These are phyloP conservation scores for Staphylotrichum longicolle DNA, from an alignment of 495 filamentous ascomycete genomes.

Conservation along the genomic window DNA sequence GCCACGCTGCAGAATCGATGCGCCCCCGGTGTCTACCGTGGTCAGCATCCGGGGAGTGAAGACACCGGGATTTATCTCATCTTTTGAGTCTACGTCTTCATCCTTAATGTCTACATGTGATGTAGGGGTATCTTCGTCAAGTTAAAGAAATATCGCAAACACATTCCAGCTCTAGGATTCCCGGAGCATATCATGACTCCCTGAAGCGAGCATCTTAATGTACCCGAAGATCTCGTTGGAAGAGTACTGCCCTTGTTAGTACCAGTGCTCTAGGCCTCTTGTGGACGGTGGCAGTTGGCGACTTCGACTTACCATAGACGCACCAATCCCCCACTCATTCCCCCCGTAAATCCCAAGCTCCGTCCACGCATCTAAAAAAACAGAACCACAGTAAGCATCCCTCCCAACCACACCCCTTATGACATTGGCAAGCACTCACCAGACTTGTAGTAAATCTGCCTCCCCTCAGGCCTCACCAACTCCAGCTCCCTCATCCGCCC, in stretches of 20 bases:
- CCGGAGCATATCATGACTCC: too few relatives aligned
- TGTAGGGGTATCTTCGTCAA: too few relatives aligned
- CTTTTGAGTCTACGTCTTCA: too few relatives aligned
- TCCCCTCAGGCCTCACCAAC: slow-evolving; percentile 49
- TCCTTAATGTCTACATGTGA: too few relatives aligned
- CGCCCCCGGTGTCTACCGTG: too few relatives aligned
- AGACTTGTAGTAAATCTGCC: slow-evolving; percentile 73
- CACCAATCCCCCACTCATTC: slow-evolving; percentile 67
- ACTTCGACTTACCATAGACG: slow-evolving; percentile 44
- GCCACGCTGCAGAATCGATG: too few relatives aligned
- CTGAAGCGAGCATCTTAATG: slow-evolving; percentile 8
- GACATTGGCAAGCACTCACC: slow-evolving; percentile 22
- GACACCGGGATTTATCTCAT: too few relatives aligned
- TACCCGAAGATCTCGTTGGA: slow-evolving; percentile 38
- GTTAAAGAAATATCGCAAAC: too few relatives aligned
- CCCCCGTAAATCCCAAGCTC: slow-evolving; percentile 61
- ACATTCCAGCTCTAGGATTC: too few relatives aligned
- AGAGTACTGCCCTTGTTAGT: slow-evolving; percentile 40
- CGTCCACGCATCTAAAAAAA: slow-evolving; percentile 66
- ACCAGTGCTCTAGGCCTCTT: too few relatives aligned
- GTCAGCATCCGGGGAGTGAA: too few relatives aligned
- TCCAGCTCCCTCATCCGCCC: slow-evolving; percentile 57
- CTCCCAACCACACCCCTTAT: slow-evolving; percentile 21
- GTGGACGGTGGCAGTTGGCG: too few relatives aligned
- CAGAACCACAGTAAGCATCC: slow-evolving; percentile 73